Base-by-base conservation (phyloP, 352 stramenopile genomes). In the Thraustochytrium striatum region DNA sequence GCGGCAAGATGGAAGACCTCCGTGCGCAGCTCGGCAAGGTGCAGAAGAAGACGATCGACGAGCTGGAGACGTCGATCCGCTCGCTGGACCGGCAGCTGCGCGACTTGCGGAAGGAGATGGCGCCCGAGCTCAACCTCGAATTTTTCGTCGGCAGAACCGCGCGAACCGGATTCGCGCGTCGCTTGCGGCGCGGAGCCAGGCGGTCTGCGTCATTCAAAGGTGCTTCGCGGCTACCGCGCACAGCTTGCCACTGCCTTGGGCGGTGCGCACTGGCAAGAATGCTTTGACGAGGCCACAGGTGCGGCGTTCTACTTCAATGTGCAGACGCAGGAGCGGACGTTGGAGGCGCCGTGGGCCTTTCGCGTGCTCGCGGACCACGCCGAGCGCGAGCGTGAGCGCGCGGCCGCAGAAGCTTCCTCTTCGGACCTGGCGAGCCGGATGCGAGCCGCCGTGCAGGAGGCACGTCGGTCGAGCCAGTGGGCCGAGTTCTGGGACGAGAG, bases 231-330 rank as follows among this genome's bases (percentile, higher is more conserved):
- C 1, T 93, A 90, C 69, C 88, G 89, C 16, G 86, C 90, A 32
- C 88, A 88, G 32, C 86, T 84, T 53, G 90, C 90, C 19, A 80
- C 91, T 1, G 81, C 83, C 33, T 85, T 92, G 81, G 90, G 88
- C 32, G 87, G 84, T 0, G 92, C 92, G 58, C 91, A 89, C 79
- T 94, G 90, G 90, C 83, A 93, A 57, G 69, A 88, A 69, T 79
- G 90, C 39, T 78, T 79, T 36, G 84, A 87, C 0, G 83, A 81
- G 0, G 73, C 81, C n/a, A 61, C 25, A 33, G 73, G 88, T 21
- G 75, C 85, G 11, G 72, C 83, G 2, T 93, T 92, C 83, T 94
- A 89, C 82, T 93, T 91, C 85, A 94, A 94, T 47, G 86, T 86
- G n/a, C 84, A 91, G 55, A 90, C 87, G 2, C 87, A 90, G 3